Evolutionary conservation across 345 rosid species (phyloP).

Genomic region (Syzygium aromaticum): DNA sequence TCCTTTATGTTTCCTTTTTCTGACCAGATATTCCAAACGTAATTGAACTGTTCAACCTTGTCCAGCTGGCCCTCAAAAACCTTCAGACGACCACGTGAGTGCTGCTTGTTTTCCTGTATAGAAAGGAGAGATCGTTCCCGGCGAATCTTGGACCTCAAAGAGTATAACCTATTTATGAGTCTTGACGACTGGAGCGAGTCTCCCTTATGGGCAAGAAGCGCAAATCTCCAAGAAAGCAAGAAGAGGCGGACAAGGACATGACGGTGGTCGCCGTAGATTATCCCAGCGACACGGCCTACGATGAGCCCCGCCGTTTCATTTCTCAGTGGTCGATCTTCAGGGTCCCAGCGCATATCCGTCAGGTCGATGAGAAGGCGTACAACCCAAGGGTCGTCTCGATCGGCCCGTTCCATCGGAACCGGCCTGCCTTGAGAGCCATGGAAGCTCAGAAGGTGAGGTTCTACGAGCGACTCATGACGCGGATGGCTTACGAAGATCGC

Average conservation of each 20-base stretch:
- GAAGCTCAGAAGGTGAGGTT: conserved; percentile 4
- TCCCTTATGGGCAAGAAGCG: background rate
- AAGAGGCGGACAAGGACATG: background rate
- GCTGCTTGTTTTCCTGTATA: background rate
- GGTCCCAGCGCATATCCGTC: background rate
- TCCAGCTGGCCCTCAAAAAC: background rate
- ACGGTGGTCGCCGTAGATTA: background rate
- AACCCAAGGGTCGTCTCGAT: background rate
- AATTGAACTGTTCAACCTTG: background rate
- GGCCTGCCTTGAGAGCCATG: conserved; percentile 2
- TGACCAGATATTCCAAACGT: background rate
- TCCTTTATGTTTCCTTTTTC: background rate
- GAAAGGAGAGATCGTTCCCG: background rate
- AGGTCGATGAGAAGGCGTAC: conserved; percentile 1
- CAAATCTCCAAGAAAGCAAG: background rate
- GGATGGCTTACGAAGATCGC: background rate
- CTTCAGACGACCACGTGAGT: background rate
- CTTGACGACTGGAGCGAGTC: background rate
- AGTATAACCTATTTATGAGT: background rate
- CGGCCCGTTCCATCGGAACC: background rate
- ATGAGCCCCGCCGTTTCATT: background rate
- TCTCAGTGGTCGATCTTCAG: conserved; percentile 2
- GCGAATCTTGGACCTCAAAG: background rate
- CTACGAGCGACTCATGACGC: background rate
- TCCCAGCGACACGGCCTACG: background rate